Evolutionary conservation across 2,329 filamentous ascomycete species (phyloP), one percentile per base, ranked within the genome.

Genomic region (Hawksworthiomyces lignivorus): DNA sequence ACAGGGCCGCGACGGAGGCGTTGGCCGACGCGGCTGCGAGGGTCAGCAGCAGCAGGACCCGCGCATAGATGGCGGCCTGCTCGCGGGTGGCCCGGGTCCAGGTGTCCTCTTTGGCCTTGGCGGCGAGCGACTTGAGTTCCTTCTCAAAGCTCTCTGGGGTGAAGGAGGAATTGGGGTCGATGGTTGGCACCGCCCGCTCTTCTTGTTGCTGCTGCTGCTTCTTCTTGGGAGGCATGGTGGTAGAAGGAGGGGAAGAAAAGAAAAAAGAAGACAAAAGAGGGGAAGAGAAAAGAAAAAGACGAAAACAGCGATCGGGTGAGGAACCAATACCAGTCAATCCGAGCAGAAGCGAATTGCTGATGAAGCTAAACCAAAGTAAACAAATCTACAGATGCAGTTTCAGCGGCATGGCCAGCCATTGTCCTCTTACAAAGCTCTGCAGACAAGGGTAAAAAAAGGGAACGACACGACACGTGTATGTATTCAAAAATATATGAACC

Each of bases 1-100:
- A 85, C 26, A 97, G 70, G 29, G 77, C 81, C 48, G 88, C 70
- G 56, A 87, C 78, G 1, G 85, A 90, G 44, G 83, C 75, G 48
- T 80, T 78, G 35, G 83, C 81, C 46, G 75, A 79, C 31, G 81
- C 57, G 33, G 80, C 84, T 9, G 76, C 70, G 34, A 84, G 65
- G 20, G 67, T 52, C 48, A 81, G 64, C 14, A 81, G 56, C n/a
- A 61, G 54, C 17, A 56, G 50, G 3, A 65, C 60, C 48, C 64
- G 63, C 48, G 60, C 52, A 46, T 72, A 71, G 45, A 70, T 50
- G 36, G 58, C 49, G 22, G 53, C 50, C 48, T 73, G 69, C 14
- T 61, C 57, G 9, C 50, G 39, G 12, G 58, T 43, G 47, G 59
- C 60, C 20, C 58, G 63, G 38, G 51, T 46, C 46, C 50, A 56